phyloP scores from a whole-genome alignment of 257 asterid genomes.

The Fraxinus excelsior region DNA sequence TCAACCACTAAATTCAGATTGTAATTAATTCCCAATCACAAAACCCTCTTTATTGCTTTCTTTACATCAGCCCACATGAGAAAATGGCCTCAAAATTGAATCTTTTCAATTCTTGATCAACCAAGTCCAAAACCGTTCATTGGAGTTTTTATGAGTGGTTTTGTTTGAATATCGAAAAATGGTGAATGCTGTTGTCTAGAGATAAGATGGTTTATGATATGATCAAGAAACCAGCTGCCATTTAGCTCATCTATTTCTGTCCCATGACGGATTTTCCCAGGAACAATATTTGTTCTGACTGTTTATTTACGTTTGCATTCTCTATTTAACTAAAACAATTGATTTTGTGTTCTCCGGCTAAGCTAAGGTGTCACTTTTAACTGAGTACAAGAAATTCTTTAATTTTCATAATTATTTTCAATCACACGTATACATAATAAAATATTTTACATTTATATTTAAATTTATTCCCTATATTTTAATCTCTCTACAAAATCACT shows the following conservation, averaged over 20 bases:
- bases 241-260: slow-evolving; percentile 26
- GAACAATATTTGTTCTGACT: slow-evolving; percentile 22
- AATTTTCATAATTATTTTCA: too few species aligned
- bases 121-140: slow-evolving; percentile 34
- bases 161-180: slow-evolving; percentile 35
- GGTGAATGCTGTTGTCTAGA: slow-evolving; percentile 26
- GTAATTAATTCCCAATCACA: slow-evolving; percentile 13
- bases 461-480: too few species aligned
- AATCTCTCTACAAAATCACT: too few species aligned
- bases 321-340: not conserved
- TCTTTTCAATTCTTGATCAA: slow-evolving; percentile 34
- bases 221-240: slow-evolving; percentile 50
- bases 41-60: slow-evolving; percentile 19
- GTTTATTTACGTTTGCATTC: not conserved
- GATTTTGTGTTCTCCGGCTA: slow-evolving; percentile 4
- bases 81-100: slow-evolving; percentile 24
- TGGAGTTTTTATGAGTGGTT: slow-evolving; percentile 29
- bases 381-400: not conserved
- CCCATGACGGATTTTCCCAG: slow-evolving; percentile 45
- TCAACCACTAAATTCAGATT: slow-evolving; percentile 25
- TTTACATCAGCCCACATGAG: slow-evolving; percentile 26
- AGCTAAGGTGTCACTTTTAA: not conserved
- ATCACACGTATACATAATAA: too few species aligned
- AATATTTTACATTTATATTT: too few species aligned
- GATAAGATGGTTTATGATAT: slow-evolving; percentile 25